Percentiles rank a stretch among this genome's conserved stretches.
These are phyloP conservation scores for Sporobolomyces pararoseus DNA, from an alignment of 768 basidiomycete genomes.

Conservation along the genomic window DNA sequence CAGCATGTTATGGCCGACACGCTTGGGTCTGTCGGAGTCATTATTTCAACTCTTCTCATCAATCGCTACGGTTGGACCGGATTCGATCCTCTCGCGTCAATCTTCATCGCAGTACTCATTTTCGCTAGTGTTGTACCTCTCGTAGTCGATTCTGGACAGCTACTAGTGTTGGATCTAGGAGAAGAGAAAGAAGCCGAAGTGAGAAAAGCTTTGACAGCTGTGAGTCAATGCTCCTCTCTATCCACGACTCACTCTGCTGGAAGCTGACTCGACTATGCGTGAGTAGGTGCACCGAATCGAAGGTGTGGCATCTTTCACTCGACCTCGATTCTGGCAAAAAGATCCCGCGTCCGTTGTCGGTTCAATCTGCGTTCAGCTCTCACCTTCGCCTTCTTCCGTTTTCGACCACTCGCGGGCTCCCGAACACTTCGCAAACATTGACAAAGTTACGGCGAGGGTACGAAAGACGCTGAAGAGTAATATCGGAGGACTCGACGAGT, in stretches of 20 bases:
- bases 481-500: slow-evolving; percentile 78
- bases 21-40: slow-evolving; percentile 93
- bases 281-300: slow-evolving; percentile 66
- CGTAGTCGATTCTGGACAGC: slow-evolving; percentile 84
- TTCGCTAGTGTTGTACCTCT: slow-evolving; percentile 93
- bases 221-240: slow-evolving; percentile 28
- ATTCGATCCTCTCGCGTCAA: slow-evolving; percentile 93
- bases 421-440: slow-evolving; percentile 60
- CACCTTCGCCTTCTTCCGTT: slow-evolving; percentile 57
- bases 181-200: slow-evolving; percentile 52
- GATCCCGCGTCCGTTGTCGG: slow-evolving; percentile 80
- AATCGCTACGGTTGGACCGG: slow-evolving; percentile 97
- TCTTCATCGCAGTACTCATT: slow-evolving; percentile 93
- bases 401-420: slow-evolving; percentile 57
- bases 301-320: slow-evolving; percentile 73
- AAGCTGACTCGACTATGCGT: too few species aligned
- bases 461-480: slow-evolving; percentile 65
- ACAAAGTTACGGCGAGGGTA: slow-evolving; percentile 72
- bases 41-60: slow-evolving; percentile 91
- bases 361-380: slow-evolving; percentile 85
- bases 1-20: slow-evolving; percentile 94
- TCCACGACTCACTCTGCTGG: too few species aligned
- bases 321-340: slow-evolving; percentile 92
- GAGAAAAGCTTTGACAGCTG: slow-evolving; percentile 51
- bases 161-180: slow-evolving; percentile 82